Evolutionary conservation across 2,329 filamentous ascomycete genomes (phyloP).

Genomic region (Dendrostoma leiphaemia): DNA sequence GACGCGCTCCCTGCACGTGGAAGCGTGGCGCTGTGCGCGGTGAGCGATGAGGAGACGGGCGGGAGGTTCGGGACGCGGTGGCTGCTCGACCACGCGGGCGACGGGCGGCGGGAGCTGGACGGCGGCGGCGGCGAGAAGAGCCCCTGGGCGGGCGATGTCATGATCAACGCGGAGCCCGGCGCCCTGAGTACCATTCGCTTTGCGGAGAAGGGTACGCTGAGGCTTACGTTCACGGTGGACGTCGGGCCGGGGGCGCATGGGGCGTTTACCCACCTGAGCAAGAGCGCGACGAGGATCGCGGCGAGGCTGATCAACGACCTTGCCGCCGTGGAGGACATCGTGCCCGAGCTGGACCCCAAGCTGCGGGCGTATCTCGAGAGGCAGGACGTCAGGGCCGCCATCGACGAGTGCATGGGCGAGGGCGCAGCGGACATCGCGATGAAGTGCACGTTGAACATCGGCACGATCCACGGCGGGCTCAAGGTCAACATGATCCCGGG

Average conservation of each 20-base stretch:
- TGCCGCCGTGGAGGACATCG: slow-evolving; percentile 12
- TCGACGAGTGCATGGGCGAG: slow-evolving; percentile 35
- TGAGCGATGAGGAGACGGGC: slow-evolving; percentile 39
- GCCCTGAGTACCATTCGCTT: slow-evolving; percentile 36
- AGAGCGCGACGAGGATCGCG: slow-evolving; percentile 36
- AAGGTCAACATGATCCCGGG: slow-evolving; percentile 43
- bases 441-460: slow-evolving; percentile 37
- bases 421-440: slow-evolving; percentile 32
- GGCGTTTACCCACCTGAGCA: slow-evolving; percentile 36
- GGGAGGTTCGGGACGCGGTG: slow-evolving; percentile 34
- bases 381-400: slow-evolving; percentile 27
- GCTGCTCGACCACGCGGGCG: slow-evolving; percentile 30
- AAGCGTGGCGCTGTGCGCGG: slow-evolving; percentile 29
- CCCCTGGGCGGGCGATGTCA: slow-evolving; percentile 35
- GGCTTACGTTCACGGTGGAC: slow-evolving; percentile 33
- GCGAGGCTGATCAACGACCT: slow-evolving; percentile 4
- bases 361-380: slow-evolving; percentile 29
- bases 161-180: slow-evolving; percentile 37
- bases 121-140: slow-evolving; percentile 28
- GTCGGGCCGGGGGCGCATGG: slow-evolving; percentile 34
- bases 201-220: slow-evolving; percentile 39
- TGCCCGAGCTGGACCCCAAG: slow-evolving; percentile 10
- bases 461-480: slow-evolving; percentile 36
- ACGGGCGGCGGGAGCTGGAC: slow-evolving; percentile 29
- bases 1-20: slow-evolving; percentile 25